These are phyloP conservation scores for Raffaelea ambrosiae DNA, from an alignment of 2,329 filamentous ascomycete species.

Conservation along the genomic window DNA sequence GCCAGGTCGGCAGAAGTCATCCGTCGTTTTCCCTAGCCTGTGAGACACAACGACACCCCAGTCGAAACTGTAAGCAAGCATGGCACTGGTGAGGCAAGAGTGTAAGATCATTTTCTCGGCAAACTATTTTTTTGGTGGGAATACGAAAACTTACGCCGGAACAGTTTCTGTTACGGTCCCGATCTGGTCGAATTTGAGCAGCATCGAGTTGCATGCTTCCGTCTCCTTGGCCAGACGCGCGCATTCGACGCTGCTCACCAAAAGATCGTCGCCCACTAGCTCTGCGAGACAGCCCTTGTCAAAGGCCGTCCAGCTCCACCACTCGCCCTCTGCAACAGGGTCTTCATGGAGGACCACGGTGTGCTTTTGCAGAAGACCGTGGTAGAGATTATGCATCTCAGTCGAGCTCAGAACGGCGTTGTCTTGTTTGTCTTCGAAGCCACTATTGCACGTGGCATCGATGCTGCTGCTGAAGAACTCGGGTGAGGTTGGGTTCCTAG, in stretches of 20 bases:
- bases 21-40: slow-evolving; percentile 31
- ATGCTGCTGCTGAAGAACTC: slow-evolving; percentile 22
- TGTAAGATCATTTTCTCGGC: too few relatives aligned
- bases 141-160: slow-evolving; percentile 20
- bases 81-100: slow-evolving; percentile 14
- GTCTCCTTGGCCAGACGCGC: slow-evolving; percentile 25
- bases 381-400: slow-evolving; percentile 23
- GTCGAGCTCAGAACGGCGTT: slow-evolving; percentile 13
- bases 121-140: not conserved
- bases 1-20: slow-evolving; percentile 32
- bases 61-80: slow-evolving; percentile 21
- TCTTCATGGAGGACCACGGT: slow-evolving; percentile 30
- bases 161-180: slow-evolving; percentile 31
- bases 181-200: slow-evolving; percentile 34
- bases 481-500: slow-evolving; percentile 29
- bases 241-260: slow-evolving; percentile 15
- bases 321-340: slow-evolving; percentile 31
- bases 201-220: slow-evolving; percentile 28
- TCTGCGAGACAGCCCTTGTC: slow-evolving; percentile 9
- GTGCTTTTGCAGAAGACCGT: slow-evolving; percentile 22
- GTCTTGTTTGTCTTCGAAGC: slow-evolving; percentile 23
- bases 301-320: slow-evolving; percentile 22
- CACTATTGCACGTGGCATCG: slow-evolving; percentile 24
- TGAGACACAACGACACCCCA: slow-evolving; percentile 35
- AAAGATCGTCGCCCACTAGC: slow-evolving; percentile 31